Evolutionary conservation across 495 filamentous ascomycete species (phyloP).

Genomic region (Umbilicaria muhlenbergii): DNA sequence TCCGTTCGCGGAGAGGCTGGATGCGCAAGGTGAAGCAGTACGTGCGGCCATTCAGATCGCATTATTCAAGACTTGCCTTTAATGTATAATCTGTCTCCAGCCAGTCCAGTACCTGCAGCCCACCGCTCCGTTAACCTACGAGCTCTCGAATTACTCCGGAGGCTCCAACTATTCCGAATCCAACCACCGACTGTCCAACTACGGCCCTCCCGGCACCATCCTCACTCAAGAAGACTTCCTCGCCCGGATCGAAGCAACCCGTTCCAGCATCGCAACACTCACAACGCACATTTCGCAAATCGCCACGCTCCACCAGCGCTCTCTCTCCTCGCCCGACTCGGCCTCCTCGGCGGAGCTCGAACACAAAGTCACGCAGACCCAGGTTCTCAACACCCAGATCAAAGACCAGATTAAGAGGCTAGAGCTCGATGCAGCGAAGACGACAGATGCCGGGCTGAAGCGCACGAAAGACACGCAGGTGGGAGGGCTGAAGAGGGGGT

Average conservation of each 20-base stretch:
- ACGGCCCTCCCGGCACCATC: conserved; percentile 15
- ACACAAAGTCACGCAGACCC: conserved; percentile 44
- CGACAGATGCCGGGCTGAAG: conserved; percentile 27
- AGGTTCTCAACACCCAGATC: conserved; percentile 47
- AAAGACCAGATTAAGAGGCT: conserved; percentile 52
- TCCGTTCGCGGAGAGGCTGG: conserved; percentile 1
- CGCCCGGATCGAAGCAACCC: conserved; percentile 37
- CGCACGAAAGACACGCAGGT: conserved; percentile 46
- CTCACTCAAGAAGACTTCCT: conserved; percentile 45
- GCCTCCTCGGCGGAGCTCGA: conserved; percentile 35
- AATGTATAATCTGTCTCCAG: neutral
- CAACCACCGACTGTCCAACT: conserved; percentile 7
- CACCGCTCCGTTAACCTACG: conserved; percentile 7
- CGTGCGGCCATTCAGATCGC: neutral
- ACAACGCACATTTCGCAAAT: conserved; percentile 38
- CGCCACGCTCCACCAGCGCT: conserved; percentile 42
- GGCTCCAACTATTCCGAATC: conserved; percentile 10
- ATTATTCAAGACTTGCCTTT: neutral
- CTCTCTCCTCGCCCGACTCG: conserved; percentile 36
- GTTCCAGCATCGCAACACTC: conserved; percentile 39
- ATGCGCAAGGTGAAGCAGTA: neutral
- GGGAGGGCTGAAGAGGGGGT: conserved; percentile 44
- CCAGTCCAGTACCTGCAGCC: neutral
- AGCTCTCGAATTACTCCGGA: conserved; percentile 12
- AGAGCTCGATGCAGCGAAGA: conserved; percentile 44